These are phyloP conservation scores for Pichia occidentalis DNA, from an alignment of 805 yeast species.

Conservation along the genomic window DNA sequence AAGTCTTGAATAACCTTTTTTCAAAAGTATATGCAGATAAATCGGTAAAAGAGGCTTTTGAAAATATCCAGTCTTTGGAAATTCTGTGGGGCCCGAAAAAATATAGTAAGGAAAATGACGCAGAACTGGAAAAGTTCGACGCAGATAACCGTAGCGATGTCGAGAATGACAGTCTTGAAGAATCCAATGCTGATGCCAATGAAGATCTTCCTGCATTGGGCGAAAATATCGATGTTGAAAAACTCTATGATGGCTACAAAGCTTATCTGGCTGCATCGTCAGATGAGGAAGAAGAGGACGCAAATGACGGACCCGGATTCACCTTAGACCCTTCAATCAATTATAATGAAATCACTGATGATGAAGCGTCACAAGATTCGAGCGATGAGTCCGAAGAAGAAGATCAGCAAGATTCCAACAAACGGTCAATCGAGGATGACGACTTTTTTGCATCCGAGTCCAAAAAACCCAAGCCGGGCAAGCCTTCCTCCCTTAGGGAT, in stretches of 20 bases:
- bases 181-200: slow-evolving; percentile 20
- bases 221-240: slow-evolving; percentile 16
- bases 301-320: slow-evolving; percentile 15
- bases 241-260: slow-evolving; percentile 22
- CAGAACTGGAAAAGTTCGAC: slow-evolving; percentile 15
- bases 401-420: neutral
- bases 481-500: slow-evolving; percentile 27
- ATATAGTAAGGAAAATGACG: slow-evolving; percentile 16
- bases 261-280: slow-evolving; percentile 37
- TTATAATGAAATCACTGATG: slow-evolving; percentile 61
- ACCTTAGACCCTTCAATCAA: slow-evolving; percentile 34
- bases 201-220: slow-evolving; percentile 9
- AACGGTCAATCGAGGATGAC: slow-evolving; percentile 25
- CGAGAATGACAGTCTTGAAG: slow-evolving; percentile 14
- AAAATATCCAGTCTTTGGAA: slow-evolving; percentile 10
- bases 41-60: slow-evolving; percentile 3
- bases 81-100: slow-evolving; percentile 15
- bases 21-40: slow-evolving; percentile 43
- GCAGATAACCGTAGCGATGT: neutral
- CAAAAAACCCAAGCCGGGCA: slow-evolving; percentile 19
- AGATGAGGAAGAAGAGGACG: slow-evolving; percentile 36
- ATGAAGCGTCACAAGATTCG: slow-evolving; percentile 53
- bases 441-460: slow-evolving; percentile 34
- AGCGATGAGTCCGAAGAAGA: slow-evolving; percentile 16
- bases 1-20: slow-evolving; percentile 38